These are phyloP conservation scores for Eimeria sp. DNA, from an alignment of 169 alveolate species.

Conservation along the genomic window DNA sequence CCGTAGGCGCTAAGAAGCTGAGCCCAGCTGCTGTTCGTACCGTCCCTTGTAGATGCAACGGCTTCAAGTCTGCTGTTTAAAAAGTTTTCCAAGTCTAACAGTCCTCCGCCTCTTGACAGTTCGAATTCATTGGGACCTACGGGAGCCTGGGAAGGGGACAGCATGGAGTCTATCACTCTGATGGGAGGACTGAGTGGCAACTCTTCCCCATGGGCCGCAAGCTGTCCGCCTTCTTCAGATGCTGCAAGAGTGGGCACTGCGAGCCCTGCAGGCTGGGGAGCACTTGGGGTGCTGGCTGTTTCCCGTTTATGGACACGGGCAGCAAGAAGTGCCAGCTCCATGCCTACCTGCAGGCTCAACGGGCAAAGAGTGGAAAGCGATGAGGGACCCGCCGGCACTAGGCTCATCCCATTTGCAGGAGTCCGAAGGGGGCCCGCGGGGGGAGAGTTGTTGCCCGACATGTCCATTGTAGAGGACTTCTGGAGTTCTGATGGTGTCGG, in stretches of 20 bases:
- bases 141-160: background rate
- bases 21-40: background rate
- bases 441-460: too few species aligned
- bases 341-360: conserved; percentile 57
- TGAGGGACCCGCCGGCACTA: background rate
- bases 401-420: background rate
- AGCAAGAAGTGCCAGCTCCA: conserved; percentile 59
- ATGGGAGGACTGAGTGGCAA: background rate
- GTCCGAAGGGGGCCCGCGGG: background rate
- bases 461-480: background rate
- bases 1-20: conserved; percentile 53
- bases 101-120: background rate
- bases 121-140: background rate
- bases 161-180: background rate
- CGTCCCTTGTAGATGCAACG: background rate
- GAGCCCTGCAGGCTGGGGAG: background rate
- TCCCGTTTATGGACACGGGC: background rate
- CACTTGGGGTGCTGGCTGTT: background rate
- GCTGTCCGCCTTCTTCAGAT: background rate
- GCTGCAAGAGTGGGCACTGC: background rate
- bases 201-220: background rate
- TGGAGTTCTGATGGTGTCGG: background rate
- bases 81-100: background rate
- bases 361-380: conserved; percentile 23
- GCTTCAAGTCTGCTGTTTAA: background rate